These are phyloP conservation scores for Mycena sanguinolenta DNA, from an alignment of 768 basidiomycete genomes.

Conservation along the genomic window DNA sequence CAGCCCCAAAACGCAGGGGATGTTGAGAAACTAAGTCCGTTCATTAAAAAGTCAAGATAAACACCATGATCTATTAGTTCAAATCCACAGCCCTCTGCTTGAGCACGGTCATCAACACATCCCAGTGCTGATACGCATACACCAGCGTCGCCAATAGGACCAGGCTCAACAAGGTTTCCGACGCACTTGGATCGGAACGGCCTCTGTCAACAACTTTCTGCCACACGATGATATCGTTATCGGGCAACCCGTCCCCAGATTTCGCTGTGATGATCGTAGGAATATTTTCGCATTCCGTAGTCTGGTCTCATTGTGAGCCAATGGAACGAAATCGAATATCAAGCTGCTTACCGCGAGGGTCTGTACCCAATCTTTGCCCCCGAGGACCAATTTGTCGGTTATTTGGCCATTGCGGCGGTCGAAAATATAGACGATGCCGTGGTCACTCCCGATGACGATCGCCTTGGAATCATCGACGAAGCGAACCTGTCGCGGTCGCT, in stretches of 20 bases:
- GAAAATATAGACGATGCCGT: constrained; percentile 34
- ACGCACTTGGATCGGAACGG: not conserved
- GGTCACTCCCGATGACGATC: constrained; percentile 33
- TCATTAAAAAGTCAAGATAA: not conserved
- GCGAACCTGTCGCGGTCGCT: constrained; percentile 24
- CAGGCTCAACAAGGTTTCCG: not conserved
- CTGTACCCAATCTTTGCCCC: not conserved
- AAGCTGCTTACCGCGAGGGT: constrained; percentile 3
- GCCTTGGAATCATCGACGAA: constrained; percentile 20
- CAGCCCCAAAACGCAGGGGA: too few species aligned
- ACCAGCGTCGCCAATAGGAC: not conserved
- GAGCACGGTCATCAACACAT: not conserved
- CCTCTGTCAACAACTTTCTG: not conserved
- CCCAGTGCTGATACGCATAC: constrained; percentile 7
- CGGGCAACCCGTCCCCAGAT: not conserved
- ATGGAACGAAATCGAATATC: not conserved
- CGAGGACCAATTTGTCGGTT: not conserved
- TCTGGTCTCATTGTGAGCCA: not conserved
- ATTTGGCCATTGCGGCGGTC: constrained; percentile 19
- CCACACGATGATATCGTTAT: constrained; percentile 7
- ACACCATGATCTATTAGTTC: not conserved
- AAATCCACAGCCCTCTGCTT: not conserved
- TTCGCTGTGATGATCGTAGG: constrained; percentile 5
- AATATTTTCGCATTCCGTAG: not conserved
- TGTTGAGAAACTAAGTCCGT: too few species aligned